Evolutionary conservation across 441 rosid species (phyloP), one percentile per base, ranked within the genome.

Genomic region (Pelargonium citronellum): DNA sequence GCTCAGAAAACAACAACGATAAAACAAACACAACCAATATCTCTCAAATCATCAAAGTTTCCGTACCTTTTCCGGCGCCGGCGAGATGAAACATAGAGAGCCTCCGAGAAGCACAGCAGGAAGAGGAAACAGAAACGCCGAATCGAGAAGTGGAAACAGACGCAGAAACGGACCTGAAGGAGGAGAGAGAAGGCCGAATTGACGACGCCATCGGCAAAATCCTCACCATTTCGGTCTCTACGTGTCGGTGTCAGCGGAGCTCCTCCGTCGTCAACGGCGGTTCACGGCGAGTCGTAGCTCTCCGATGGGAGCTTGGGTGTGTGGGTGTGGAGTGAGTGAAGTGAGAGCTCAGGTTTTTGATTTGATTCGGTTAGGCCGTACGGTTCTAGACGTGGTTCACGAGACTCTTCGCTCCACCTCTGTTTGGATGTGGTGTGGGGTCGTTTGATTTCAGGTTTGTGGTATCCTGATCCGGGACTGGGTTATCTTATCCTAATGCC

Each of bases 201-300:
- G 97, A 83, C 72, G 95, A 87, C 0, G 93, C 88, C 91, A 87
- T 84, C 55, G 93, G 87, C 10, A 83, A 67, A 68, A 87, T 74
- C 88, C 90, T 84, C 76, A 83, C 88, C 89, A 80, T 87, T 69
- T 53, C 39, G 41, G 12, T 10, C 62, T 57, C 62, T 2, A 20
- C 27, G 62, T 57, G 11, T 0, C 19, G 62, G 17, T 57, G 24
- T 19, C 62, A 22, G 24, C 62, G 62, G 27, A 19, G 62, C 24
- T 17, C 62, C 62, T 57, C 62, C 62, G 62, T 57, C 24, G 62
- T 57, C 24, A 7, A 57, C 7, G 62, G 62, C 62, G 62, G 24
- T 57, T 57, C 62, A 22, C 62, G 62, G 39, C 62, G 62, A 16
- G 62, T 57, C 62, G 62, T 10, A 19, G 62, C 62, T 57, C 62